Evolutionary conservation across 805 yeast species (phyloP).

Genomic region (Candida ficus): DNA sequence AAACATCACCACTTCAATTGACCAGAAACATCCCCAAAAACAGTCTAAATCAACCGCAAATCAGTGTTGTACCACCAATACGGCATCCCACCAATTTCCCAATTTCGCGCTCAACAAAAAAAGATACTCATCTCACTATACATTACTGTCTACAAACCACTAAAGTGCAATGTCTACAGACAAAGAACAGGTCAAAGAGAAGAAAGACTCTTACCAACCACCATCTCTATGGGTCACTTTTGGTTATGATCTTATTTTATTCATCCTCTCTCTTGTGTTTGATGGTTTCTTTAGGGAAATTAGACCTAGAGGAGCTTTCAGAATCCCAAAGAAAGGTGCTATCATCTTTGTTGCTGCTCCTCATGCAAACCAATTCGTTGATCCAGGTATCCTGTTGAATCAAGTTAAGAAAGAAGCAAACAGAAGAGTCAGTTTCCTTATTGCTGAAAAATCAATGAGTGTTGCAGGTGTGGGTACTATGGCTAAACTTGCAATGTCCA

Average conservation of each 20-base stretch:
- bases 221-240: constrained; percentile 34
- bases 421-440: constrained; percentile 71
- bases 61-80: too few relatives aligned
- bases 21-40: too few relatives aligned
- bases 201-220: constrained; percentile 8
- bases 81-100: too few relatives aligned
- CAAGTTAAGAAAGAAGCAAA: constrained; percentile 65
- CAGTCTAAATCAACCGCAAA: too few relatives aligned
- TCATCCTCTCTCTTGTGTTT: constrained; percentile 45
- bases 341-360: constrained; percentile 94
- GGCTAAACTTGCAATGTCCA: constrained; percentile 71
- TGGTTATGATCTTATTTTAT: constrained; percentile 47
- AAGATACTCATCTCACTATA: too few relatives aligned
- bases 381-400: constrained; percentile 76
- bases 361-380: constrained; percentile 89
- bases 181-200: background rate
- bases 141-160: too few relatives aligned
- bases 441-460: constrained; percentile 76
- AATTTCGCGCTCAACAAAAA: too few relatives aligned
- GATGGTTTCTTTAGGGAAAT: constrained; percentile 84
- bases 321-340: constrained; percentile 68
- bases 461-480: constrained; percentile 67
- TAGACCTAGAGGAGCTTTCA: constrained; percentile 80
- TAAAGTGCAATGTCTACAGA: background rate
- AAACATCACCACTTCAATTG: too few relatives aligned